Base-by-base conservation (phyloP, 495 filamentous ascomycete genomes). In the Emericellopsis terricola region DNA sequence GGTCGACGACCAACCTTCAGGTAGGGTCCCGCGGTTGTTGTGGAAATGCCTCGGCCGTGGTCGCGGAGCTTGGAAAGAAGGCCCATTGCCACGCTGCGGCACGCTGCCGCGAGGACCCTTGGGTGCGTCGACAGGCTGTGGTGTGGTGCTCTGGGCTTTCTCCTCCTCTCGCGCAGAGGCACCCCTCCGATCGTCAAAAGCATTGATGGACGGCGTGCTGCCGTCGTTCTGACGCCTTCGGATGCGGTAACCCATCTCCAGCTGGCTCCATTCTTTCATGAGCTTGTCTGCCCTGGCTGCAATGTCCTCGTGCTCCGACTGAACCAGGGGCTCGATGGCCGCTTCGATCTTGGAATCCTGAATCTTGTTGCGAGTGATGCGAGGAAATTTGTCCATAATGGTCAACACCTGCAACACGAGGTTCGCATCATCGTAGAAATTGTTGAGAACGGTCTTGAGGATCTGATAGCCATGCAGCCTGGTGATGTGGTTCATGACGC, bases 381-480 rank as follows among this genome's bases (percentile, higher is more conserved):
- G 77, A 4, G 91, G 89, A 39, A 94, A 80, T 24, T 75, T 74
- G 48, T 85, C 73, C 19, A 99, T 68, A 24, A 96, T 87, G 45
- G 91, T 77, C 38, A 99, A 64, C 26, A 93, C 73, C 55, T 93
- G 91, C 37, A 92, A 57, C 18, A 89, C 68, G 21, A 96, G 72
- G 39, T 93, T 92, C 55, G 70, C 62, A 49, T 96, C 89, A 15
- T 89, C 81, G 39, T 76, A 78, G 67, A 82, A 96, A 31, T 73
- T 72, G 31, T 71, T 71, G 9, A 99, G 63, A 15, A 81, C 78
- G 15, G 74, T 80, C 46, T 85, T 92, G 16, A 99, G 65, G 41
- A 94, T 93, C 41, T 83, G 78, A 50, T 99, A 96, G 30, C 86
- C 91, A 60, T 94, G 89, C 79, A 96, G 87, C 49, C 82, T 78